Percentiles rank a stretch among this genome's conserved stretches.
Evolutionary conservation across 345 rosid species (phyloP).

Genomic region (Toxicodendron radicans): DNA sequence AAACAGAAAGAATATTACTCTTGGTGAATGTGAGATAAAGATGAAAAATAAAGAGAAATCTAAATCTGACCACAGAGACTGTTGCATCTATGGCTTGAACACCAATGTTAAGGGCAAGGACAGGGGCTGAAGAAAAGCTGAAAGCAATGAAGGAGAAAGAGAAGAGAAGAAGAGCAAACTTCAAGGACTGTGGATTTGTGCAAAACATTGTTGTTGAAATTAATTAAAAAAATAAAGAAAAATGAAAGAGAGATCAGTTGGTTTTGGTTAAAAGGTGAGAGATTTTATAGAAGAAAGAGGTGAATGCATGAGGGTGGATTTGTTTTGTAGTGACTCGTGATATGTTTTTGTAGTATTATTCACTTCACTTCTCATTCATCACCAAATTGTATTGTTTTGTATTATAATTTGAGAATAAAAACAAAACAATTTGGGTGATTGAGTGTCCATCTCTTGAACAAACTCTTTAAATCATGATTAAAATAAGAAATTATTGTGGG

Average conservation of each 20-base stretch:
- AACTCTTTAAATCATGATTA: not conserved
- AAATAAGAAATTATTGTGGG: too few species aligned
- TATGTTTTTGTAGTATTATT: constrained; percentile 30
- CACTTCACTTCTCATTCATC: constrained; percentile 13
- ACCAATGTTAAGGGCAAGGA: constrained; percentile 65
- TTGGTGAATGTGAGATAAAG: not conserved
- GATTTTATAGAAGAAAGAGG: not conserved
- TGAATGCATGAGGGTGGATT: constrained; percentile 1
- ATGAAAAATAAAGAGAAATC: constrained; percentile 6
- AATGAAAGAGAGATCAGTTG: not conserved
- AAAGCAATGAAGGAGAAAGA: constrained; percentile 13
- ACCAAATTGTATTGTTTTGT: not conserved
- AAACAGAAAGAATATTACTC: too few species aligned
- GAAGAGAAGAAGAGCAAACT: constrained; percentile 22
- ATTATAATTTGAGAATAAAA: not conserved
- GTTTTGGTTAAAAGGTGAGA: not conserved
- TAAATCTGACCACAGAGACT: constrained; percentile 43
- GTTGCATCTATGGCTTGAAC: constrained; percentile 50
- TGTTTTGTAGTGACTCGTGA: constrained; percentile 54
- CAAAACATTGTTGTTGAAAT: not conserved
- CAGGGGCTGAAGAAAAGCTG: constrained; percentile 28
- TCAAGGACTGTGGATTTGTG: constrained; percentile 16
- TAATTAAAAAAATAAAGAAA: constrained; percentile 22
- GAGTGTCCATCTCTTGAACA: constrained; percentile 26
- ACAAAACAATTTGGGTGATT: constrained; percentile 7